A percentile compares a stretch with the other conserved stretches of the same genome.
phyloP scores from a whole-genome alignment of 2,329 filamentous ascomycete genomes.

The Alternaria ethzedia region DNA sequence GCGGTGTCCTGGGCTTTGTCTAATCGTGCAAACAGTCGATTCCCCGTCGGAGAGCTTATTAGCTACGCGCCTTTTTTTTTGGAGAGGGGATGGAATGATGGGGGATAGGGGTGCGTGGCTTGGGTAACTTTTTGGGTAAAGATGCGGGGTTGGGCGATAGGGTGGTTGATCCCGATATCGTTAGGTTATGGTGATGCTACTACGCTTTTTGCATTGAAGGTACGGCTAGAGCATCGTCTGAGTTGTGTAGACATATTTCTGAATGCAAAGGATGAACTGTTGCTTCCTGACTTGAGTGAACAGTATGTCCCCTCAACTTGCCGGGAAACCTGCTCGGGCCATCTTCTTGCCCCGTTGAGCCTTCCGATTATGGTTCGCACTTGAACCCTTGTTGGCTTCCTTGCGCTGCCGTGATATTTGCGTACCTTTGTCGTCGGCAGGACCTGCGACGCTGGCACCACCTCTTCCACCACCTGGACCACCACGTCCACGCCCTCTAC shows the following conservation, averaged over 20 bases:
- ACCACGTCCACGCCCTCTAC: constrained; percentile 43
- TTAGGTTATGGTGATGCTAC: neutral
- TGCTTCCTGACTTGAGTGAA: no score
- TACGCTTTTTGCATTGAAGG: neutral
- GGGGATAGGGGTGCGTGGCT: neutral
- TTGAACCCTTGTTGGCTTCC: constrained; percentile 79
- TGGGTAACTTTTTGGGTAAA: neutral
- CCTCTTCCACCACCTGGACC: constrained; percentile 42
- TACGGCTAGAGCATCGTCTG: neutral
- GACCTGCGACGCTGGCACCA: constrained; percentile 66
- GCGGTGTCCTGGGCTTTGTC: neutral
- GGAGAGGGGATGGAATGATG: neutral
- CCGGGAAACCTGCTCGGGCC: constrained; percentile 61
- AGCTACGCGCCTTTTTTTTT: neutral
- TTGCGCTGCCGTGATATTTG: constrained; percentile 75
- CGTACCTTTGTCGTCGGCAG: constrained; percentile 72
- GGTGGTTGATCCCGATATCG: neutral
- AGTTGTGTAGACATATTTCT: neutral
- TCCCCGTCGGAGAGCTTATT: constrained; percentile 5
- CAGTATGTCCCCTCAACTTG: constrained; percentile 13
- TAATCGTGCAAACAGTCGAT: neutral
- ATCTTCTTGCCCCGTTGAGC: constrained; percentile 71
- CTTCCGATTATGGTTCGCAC: constrained; percentile 85
- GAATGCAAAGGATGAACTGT: neutral
- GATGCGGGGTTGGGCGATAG: neutral